phyloP scores from a whole-genome alignment of 371 early-diverging fungal species.

The Capillidium heterosporum region DNA sequence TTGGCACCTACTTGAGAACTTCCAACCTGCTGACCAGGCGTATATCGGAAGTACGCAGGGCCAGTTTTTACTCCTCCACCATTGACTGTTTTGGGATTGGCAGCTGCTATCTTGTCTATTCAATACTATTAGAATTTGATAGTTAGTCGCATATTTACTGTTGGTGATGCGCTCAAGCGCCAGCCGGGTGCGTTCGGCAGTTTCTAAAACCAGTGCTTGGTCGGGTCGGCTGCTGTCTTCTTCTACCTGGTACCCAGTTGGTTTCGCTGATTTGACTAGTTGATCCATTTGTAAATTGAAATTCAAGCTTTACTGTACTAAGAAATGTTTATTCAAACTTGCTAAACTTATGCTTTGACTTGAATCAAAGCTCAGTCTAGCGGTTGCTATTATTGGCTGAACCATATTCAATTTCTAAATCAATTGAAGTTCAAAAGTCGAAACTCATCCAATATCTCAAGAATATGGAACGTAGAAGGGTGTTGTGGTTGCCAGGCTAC shows the following conservation, averaged over 20 bases:
- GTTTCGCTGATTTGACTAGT: background rate
- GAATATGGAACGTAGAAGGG: no score
- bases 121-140: background rate
- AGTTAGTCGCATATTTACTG: conserved; percentile 13
- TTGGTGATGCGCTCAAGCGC: conserved; percentile 83
- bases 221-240: conserved; percentile 32
- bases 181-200: conserved; percentile 66
- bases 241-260: conserved; percentile 3
- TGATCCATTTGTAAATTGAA: conserved; percentile 3
- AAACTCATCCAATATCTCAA: no score
- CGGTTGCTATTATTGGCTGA: no score
- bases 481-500: no score
- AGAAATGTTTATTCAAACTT: no score
- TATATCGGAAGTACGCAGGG: conserved; percentile 81
- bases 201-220: conserved; percentile 56
- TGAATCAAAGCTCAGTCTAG: no score
- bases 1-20: conserved; percentile 41
- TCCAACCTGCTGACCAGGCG: conserved; percentile 52
- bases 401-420: no score
- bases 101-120: conserved; percentile 44
- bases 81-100: conserved; percentile 42
- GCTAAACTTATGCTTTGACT: no score
- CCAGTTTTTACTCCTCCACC: conserved; percentile 28
- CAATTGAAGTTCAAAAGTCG: no score
- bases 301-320: no score